Evolutionary conservation across 2,329 filamentous ascomycete species (phyloP), one percentile per base, ranked within the genome.

Genomic region (Polytolypa hystricis): DNA sequence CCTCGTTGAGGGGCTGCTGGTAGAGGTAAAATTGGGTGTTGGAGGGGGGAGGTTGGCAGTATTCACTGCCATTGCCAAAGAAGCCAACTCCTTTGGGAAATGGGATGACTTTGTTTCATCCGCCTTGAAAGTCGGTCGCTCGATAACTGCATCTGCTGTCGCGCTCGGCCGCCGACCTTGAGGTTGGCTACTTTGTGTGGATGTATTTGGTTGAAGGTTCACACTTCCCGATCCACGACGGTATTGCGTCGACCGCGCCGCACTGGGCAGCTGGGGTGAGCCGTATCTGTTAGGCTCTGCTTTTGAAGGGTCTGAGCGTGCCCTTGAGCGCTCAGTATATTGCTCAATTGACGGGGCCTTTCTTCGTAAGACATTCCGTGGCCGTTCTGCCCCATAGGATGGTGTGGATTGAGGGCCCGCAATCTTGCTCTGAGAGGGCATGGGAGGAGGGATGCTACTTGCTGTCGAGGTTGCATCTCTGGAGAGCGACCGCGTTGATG

Each of bases 1-100:
- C 35, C 60, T 54, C 21, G 63, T 67, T 3, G 64, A 67, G 15
- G 64, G 62, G 16, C 58, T 66, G 41, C 59, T 63, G 5, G 60
- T 52, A 23, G 61, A 58, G 2, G 51, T 48, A 34, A 61, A 57
- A 9, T 54, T 49, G 1, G 62, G 55, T 6, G 60, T 61, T 21
- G 57, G 56, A 10, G 56, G 60, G 12, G 58, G 57, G 27, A 61
- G 40, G 25, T 58, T 55, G 25, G 53, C 49, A 7, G 52, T 57
- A 23, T 57, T 53, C 14, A 59, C 31, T 10, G 50, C 49, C 14
- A 53, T 61, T 30, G 56, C 47, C 26, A 63, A 53, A 29, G 59
- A 58, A 17, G 56, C 54, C 37, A 64, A 40, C 41, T 64, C 60
- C 33, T 52, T 56, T 11, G 58, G 58, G 10, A 52, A 53, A 30